A percentile compares a stretch with the other conserved stretches of the same genome.
These are phyloP conservation scores for Eucalyptus urophylla DNA, from an alignment of 345 rosid genomes.

Conservation along the genomic window DNA sequence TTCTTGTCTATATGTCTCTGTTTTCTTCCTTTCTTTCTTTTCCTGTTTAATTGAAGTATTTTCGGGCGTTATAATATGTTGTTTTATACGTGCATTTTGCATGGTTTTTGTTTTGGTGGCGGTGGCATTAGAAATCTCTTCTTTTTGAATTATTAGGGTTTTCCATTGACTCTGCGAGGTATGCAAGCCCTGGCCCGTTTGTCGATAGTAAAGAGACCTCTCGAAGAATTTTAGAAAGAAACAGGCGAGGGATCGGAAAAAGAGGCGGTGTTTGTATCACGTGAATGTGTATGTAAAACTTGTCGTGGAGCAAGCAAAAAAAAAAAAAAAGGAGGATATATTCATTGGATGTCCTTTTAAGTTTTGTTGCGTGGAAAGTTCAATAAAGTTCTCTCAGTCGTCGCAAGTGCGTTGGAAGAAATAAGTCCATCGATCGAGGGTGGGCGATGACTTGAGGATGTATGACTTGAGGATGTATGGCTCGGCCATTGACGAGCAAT, in stretches of 20 bases:
- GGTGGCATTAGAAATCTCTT: neutral
- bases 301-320: neutral
- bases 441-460: neutral
- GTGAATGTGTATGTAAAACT: neutral
- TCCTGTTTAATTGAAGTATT: neutral
- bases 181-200: neutral
- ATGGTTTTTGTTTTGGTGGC: neutral
- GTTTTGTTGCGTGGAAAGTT: neutral
- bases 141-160: neutral
- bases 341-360: neutral
- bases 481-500: rapidly evolving
- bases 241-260: neutral
- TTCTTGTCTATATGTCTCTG: neutral
- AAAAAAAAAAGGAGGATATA: neutral
- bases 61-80: neutral
- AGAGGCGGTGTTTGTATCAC: neutral
- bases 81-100: neutral
- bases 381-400: neutral
- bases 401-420: neutral
- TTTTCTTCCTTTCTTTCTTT: neutral
- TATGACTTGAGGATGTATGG: neutral
- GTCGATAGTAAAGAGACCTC: neutral
- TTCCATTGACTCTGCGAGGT: neutral
- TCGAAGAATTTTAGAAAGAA: neutral
- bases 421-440: neutral